Evolutionary conservation across 768 basidiomycete genomes (phyloP).

Genomic region (Boletus subcaerulescens): DNA sequence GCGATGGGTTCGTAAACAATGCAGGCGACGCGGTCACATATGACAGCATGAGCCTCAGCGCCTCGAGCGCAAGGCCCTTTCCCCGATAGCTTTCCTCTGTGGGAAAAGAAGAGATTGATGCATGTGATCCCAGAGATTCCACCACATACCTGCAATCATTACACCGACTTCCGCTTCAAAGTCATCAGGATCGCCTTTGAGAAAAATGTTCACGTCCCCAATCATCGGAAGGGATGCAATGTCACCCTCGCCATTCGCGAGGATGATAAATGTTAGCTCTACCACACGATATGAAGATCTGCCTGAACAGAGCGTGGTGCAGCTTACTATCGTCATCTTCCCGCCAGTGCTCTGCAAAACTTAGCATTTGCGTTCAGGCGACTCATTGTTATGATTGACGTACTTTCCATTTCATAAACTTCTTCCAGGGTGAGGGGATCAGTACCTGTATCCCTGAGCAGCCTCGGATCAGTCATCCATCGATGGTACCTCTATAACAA

Average conservation of each 20-base stretch:
- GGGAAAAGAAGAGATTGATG: not conserved
- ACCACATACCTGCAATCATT: conserved; percentile 79
- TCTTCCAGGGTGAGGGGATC: conserved; percentile 78
- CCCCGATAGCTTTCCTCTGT: conserved; percentile 67
- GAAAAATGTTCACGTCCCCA: conserved; percentile 90
- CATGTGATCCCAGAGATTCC: not conserved
- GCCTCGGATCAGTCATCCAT: conserved; percentile 81
- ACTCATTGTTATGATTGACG: conserved; percentile 14
- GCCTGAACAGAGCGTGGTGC: not conserved
- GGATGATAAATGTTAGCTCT: conserved; percentile 90
- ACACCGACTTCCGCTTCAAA: conserved; percentile 84
- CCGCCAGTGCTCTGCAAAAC: conserved; percentile 72
- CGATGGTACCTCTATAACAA: conserved; percentile 66
- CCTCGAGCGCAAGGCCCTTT: conserved; percentile 60
- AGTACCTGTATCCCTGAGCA: conserved; percentile 78
- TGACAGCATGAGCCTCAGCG: conserved; percentile 62
- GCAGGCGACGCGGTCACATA: conserved; percentile 56
- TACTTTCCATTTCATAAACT: conserved; percentile 90
- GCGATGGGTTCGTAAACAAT: conserved; percentile 8
- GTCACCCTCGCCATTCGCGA: conserved; percentile 39
- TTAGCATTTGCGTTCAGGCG: not conserved
- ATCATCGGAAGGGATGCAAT: conserved; percentile 60
- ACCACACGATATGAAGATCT: conserved; percentile 4
- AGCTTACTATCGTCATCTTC: conserved; percentile 72
- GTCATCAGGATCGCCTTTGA: conserved; percentile 51